Evolutionary conservation across 257 asterid genomes (phyloP).

Genomic region (Sherardia arvensis): DNA sequence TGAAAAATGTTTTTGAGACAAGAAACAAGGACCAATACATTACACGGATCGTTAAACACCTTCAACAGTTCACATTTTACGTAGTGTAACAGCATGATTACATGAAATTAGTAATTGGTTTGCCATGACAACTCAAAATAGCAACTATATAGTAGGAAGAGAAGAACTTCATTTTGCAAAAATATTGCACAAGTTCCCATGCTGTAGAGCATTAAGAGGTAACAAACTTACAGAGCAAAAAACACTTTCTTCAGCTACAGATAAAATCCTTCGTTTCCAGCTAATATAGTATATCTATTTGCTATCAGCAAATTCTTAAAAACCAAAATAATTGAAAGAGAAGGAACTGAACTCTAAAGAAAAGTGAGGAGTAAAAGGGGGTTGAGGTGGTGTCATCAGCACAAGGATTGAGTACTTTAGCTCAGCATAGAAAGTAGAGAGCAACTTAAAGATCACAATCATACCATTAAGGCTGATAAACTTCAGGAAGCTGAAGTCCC

Average conservation of each 20-base stretch:
- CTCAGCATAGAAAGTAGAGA: background rate
- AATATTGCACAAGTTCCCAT: background rate
- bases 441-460: background rate
- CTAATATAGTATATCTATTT: background rate
- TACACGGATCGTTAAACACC: too few species aligned
- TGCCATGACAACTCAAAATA: background rate
- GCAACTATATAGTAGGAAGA: background rate
- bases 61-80: too few species aligned
- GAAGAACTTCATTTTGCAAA: background rate
- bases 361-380: background rate
- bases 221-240: background rate
- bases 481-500: slow-evolving; percentile 85
- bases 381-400: background rate
- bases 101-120: too few species aligned
- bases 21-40: background rate
- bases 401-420: background rate
- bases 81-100: too few species aligned
- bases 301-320: background rate
- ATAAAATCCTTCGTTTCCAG: background rate
- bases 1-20: too few species aligned
- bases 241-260: too few species aligned
- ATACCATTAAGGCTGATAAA: slow-evolving; percentile 40
- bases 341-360: background rate
- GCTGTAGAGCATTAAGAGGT: background rate
- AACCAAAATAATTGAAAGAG: background rate